Evolutionary conservation across 2,329 filamentous ascomycete species (phyloP).

Genomic region (Ophiocordyceps sinensis): DNA sequence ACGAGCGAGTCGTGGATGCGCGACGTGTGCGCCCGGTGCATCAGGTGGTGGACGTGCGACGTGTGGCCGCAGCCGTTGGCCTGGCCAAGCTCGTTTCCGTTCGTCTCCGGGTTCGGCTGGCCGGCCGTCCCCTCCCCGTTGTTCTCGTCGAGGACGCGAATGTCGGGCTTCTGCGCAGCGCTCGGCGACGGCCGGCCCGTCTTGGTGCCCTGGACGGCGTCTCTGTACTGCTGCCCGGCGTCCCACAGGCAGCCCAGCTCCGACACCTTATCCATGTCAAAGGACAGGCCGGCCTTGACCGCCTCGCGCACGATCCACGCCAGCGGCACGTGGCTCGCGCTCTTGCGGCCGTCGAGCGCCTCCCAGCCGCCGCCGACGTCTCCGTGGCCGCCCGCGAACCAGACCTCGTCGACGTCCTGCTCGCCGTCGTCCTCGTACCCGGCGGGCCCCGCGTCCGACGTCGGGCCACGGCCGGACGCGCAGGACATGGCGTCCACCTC

Average conservation of each 20-base stretch:
- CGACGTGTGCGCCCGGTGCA: constrained; percentile 40
- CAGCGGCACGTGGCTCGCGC: constrained; percentile 52
- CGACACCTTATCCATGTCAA: constrained; percentile 54
- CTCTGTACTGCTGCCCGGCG: constrained; percentile 3
- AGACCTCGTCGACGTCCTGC: constrained; percentile 66
- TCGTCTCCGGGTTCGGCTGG: constrained; percentile 8
- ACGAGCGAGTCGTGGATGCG: constrained; percentile 57
- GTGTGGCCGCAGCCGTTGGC: constrained; percentile 8
- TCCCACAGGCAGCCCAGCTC: constrained; percentile 42
- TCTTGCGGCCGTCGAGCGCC: constrained; percentile 37
- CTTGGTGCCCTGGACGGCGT: not conserved
- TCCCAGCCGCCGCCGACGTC: constrained; percentile 71
- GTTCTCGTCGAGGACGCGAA: constrained; percentile 10
- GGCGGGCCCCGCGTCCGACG: constrained; percentile 18
- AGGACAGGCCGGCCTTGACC: constrained; percentile 49
- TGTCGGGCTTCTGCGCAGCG: constrained; percentile 6
- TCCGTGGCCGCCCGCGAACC: constrained; percentile 67
- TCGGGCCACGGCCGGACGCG: constrained; percentile 11
- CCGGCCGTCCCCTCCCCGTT: constrained; percentile 7
- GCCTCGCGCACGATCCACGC: constrained; percentile 54
- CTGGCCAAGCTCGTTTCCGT: constrained; percentile 9
- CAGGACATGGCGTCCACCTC: constrained; percentile 16
- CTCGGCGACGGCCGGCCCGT: not conserved
- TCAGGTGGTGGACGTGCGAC: constrained; percentile 37
- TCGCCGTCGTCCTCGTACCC: constrained; percentile 24